A percentile compares a stretch with the other conserved stretches of the same genome.
Conservation (phyloP, 1,284 basidiomycete species). For the Violaceomyces palustris region DNA sequence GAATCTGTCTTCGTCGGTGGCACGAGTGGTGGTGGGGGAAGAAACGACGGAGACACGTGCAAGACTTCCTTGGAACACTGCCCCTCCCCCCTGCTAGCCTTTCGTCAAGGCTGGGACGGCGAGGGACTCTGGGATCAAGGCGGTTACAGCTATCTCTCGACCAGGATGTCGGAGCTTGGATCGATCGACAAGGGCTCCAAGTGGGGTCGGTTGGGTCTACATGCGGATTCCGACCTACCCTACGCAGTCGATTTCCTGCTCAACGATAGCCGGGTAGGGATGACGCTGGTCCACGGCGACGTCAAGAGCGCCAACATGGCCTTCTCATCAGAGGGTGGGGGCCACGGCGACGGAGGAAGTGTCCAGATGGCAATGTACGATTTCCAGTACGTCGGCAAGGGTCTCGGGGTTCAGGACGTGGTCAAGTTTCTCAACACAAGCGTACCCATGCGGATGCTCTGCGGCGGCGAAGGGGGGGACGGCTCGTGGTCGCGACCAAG, state of each 20-base stretch:
- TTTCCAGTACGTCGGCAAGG: constrained; percentile 34
- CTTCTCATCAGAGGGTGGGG: constrained; percentile 10
- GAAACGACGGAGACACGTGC: too few species aligned
- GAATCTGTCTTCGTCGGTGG: too few species aligned
- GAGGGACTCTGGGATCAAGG: constrained; percentile 25
- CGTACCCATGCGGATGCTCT: neutral
- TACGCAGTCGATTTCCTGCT: constrained; percentile 15
- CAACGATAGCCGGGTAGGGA: constrained; percentile 5
- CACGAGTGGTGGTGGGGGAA: too few species aligned
- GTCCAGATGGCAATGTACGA: constrained; percentile 34
- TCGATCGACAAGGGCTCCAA: constrained; percentile 5
- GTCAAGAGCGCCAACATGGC: constrained; percentile 38
- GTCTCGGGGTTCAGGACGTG: constrained; percentile 25
- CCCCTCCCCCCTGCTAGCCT: too few species aligned
- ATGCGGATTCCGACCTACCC: constrained; percentile 7
- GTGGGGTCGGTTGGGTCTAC: constrained; percentile 16
- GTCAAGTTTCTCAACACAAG: constrained; percentile 31
- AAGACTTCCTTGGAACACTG: too few species aligned
- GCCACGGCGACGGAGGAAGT: neutral
- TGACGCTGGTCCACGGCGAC: constrained; percentile 33
- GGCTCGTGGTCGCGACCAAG: neutral
- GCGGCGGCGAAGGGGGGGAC: too few species aligned
- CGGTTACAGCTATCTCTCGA: constrained; percentile 26
- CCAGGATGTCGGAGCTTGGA: constrained; percentile 8
- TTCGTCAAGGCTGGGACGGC: constrained; percentile 5